phyloP scores from a whole-genome alignment of 371 early-diverging fungal genomes.

The Blastocladiella emersonii region DNA sequence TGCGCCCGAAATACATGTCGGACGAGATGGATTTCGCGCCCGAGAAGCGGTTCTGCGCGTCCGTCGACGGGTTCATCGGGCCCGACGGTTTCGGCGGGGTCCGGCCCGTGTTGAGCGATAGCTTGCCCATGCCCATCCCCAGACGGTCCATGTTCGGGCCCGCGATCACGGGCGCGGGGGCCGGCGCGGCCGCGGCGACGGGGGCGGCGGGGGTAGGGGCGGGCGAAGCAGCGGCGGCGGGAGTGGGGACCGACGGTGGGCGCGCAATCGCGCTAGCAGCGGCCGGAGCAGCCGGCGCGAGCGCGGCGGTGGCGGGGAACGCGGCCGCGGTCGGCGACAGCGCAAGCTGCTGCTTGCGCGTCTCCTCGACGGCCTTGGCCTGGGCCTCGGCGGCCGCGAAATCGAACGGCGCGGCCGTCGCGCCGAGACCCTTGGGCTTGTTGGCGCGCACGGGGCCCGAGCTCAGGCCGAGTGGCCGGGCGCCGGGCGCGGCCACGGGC shows the following conservation, averaged over 20 bases:
- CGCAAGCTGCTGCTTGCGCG: constrained; percentile 1
- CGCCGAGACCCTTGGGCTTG: constrained; percentile 63
- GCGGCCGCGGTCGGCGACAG: neutral
- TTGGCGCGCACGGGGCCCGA: neutral
- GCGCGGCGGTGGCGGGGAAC: neutral
- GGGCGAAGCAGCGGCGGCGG: neutral
- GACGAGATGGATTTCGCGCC: constrained; percentile 67
- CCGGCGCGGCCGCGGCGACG: neutral
- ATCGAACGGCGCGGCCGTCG: constrained; percentile 35
- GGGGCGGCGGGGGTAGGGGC: neutral
- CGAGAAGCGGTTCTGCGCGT: constrained; percentile 52
- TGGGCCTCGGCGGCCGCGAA: constrained; percentile 86
- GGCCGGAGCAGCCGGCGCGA: neutral
- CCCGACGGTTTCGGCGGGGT: neutral
- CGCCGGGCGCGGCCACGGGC: neutral
- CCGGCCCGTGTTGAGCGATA: constrained; percentile 17
- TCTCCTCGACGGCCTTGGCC: constrained; percentile 71
- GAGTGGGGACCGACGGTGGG: neutral
- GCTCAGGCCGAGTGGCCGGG: neutral
- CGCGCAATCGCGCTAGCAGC: neutral
- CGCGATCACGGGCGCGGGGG: constrained; percentile 9
- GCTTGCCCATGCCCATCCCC: constrained; percentile 64
- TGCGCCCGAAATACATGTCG: constrained; percentile 79
- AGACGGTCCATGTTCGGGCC: constrained; percentile 52
- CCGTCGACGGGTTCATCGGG: constrained; percentile 1